Evolutionary conservation across 164 flowering plant genomes (phyloP).

Genomic region (Umbellularia californica): DNA sequence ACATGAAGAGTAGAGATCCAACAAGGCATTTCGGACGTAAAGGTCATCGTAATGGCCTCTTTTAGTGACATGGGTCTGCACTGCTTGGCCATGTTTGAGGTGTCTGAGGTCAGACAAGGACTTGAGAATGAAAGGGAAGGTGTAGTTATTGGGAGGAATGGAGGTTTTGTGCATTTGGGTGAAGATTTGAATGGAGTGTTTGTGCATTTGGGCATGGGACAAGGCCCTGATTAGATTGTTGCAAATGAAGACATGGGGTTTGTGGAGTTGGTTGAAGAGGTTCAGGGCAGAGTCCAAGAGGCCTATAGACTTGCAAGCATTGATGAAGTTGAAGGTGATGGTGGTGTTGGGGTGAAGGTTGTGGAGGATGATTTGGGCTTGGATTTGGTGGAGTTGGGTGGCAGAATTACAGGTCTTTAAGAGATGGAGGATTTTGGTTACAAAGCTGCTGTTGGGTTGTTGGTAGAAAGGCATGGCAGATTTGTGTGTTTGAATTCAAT

Average conservation of each 20-base stretch:
- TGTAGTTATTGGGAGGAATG: conserved; percentile 42
- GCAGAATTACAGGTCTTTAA: conserved; percentile 21
- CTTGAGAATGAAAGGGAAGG: conserved; percentile 57
- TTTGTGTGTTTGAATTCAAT: background rate
- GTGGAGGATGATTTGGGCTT: conserved; percentile 45
- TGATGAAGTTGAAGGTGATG: conserved; percentile 38
- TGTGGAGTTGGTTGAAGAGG: conserved; percentile 27
- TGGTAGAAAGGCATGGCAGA: background rate
- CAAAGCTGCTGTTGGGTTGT: conserved; percentile 7
- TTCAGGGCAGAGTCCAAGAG: conserved; percentile 28
- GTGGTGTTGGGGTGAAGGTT: conserved; percentile 37
- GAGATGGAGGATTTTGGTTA: conserved; percentile 23
- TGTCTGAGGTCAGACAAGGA: conserved; percentile 35
- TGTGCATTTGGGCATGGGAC: conserved; percentile 33
- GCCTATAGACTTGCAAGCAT: conserved; percentile 31
- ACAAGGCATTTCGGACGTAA: conserved; percentile 44
- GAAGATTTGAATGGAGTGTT: conserved; percentile 29
- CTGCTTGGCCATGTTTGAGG: conserved; percentile 22
- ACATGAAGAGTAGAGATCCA: conserved; percentile 40
- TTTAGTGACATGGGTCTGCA: conserved; percentile 43
- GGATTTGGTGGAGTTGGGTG: conserved; percentile 44
- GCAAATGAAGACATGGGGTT: conserved; percentile 46
- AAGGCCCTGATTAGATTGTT: conserved; percentile 51
- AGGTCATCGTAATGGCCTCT: conserved; percentile 39
- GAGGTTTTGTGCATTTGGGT: conserved; percentile 33